Percentiles rank a stretch among this genome's conserved stretches.
phyloP scores from a whole-genome alignment of 2,329 filamentous ascomycete species.

The Venturiaceae sp. region DNA sequence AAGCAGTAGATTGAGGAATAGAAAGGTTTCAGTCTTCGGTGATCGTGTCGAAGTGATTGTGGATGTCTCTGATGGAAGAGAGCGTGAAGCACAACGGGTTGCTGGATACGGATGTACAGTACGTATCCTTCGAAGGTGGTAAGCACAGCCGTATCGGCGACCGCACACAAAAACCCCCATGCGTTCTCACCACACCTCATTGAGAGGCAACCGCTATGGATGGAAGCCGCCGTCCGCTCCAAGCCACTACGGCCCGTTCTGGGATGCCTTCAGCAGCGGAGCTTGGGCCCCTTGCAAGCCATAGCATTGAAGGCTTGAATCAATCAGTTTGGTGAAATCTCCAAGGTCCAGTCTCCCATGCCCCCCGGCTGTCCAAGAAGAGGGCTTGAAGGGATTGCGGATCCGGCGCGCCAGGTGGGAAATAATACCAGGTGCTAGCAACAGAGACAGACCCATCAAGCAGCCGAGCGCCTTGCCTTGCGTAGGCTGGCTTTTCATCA shows the following conservation, averaged over 20 bases:
- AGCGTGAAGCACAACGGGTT: neutral
- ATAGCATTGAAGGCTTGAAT: neutral
- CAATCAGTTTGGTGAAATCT: neutral
- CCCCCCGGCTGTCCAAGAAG: neutral
- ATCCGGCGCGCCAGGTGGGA: neutral
- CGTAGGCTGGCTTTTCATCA: neutral
- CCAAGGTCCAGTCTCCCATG: neutral
- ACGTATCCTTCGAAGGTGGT: too few relatives aligned
- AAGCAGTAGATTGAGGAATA: neutral
- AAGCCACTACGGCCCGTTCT: neutral
- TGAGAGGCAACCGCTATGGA: neutral
- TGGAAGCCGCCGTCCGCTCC: neutral
- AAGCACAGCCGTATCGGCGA: neutral
- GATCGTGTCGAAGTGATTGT: neutral
- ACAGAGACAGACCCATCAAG: neutral
- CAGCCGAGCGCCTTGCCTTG: conserved; percentile 2
- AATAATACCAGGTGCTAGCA: neutral
- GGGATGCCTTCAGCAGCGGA: neutral
- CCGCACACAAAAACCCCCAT: neutral
- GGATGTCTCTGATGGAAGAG: neutral
- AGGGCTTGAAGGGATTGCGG: neutral
- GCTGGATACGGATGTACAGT: neutral
- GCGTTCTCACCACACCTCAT: neutral
- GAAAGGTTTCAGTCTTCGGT: neutral
- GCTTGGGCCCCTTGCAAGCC: neutral